Base-by-base conservation (phyloP, 2,329 filamentous ascomycete species). In the Monosporascus sp. region DNA sequence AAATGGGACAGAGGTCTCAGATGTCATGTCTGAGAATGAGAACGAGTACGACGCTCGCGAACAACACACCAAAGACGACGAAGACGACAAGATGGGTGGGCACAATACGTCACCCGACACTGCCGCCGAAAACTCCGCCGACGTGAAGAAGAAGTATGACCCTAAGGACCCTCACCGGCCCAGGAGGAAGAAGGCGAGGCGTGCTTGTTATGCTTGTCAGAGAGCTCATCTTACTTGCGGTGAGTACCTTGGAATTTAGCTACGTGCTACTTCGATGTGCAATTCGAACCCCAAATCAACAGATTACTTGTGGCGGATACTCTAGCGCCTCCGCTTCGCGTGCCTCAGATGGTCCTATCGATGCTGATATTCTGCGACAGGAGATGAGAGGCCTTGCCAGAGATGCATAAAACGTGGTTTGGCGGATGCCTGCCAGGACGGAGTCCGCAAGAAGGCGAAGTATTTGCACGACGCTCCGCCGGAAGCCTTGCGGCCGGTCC, bases 391-490 rank as follows among this genome's bases (percentile, higher is more conserved):
- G 62, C 94, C 94, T 50, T 99, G 94, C 69, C 85, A 91, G 66
- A 81, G 94, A 65, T 99, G 94, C 70, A 90, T 97, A 63, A 97
- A 97, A 72, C 87, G 94, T 63, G 90, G 90, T 46, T 82, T 97
- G 22, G 89, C 91, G 65, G 91, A 96, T 69, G 85, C 85, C 56
- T 99, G 94, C 67, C 91, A 96, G 70, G 94, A 99, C 68, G 94
- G 94, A 51, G 91, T 97, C 50, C 88, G 94, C 58, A 99, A 99
- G 74, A 99, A 97, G 79, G 94, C 94, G 50, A 99, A 99, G 72
- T 99, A 99, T 71, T 88, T 99, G 53, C 92, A 97, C 67, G 94
- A 97, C 78, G 91, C 93, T 25, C 92, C 93, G 37, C 85, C 90
- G 50, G 91, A 95, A 69, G 91, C 91, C 46, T 78, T 97, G 57